These are phyloP conservation scores for Hymenoscyphus occultus DNA, from an alignment of 2,329 filamentous ascomycete genomes.

Conservation along the genomic window DNA sequence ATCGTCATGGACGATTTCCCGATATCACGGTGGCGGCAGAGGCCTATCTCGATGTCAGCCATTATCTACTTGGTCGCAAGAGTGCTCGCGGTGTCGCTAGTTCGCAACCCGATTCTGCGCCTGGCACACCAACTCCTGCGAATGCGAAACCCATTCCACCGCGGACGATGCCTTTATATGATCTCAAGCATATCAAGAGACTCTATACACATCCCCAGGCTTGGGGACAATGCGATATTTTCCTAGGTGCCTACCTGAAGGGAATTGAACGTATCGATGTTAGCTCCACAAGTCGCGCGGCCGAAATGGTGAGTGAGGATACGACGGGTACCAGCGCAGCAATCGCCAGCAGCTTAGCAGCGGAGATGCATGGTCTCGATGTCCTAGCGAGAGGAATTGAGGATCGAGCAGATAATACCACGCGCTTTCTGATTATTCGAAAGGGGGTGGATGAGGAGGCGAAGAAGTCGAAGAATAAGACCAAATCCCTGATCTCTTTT, in stretches of 20 bases:
- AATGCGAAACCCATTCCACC: constrained; percentile 46
- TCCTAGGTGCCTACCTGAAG: constrained; percentile 68
- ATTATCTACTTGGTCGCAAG: constrained; percentile 70
- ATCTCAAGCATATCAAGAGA: constrained; percentile 63
- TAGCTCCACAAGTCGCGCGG: constrained; percentile 80
- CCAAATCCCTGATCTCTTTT: constrained; percentile 79
- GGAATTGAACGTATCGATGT: constrained; percentile 79
- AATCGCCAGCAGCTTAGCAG: constrained; percentile 74
- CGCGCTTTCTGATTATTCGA: constrained; percentile 68
- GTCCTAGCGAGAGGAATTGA: constrained; percentile 69
- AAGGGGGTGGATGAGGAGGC: constrained; percentile 30
- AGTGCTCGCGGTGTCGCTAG: constrained; percentile 15
- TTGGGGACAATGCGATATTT: constrained; percentile 83
- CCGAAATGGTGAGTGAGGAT: constrained; percentile 67
- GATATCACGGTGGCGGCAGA: constrained; percentile 78
- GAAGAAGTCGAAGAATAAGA: constrained; percentile 25
- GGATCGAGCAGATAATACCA: constrained; percentile 73
- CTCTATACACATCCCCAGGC: constrained; percentile 94
- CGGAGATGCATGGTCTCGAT: constrained; percentile 62
- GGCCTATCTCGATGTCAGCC: constrained; percentile 81
- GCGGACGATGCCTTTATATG: constrained; percentile 46
- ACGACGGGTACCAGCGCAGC: constrained; percentile 64
- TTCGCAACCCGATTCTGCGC: constrained; percentile 41
- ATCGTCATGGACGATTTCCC: constrained; percentile 60
- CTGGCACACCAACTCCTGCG: constrained; percentile 49